Evolutionary conservation across 495 filamentous ascomycete species (phyloP).

Genomic region (Penicillium taxi): DNA sequence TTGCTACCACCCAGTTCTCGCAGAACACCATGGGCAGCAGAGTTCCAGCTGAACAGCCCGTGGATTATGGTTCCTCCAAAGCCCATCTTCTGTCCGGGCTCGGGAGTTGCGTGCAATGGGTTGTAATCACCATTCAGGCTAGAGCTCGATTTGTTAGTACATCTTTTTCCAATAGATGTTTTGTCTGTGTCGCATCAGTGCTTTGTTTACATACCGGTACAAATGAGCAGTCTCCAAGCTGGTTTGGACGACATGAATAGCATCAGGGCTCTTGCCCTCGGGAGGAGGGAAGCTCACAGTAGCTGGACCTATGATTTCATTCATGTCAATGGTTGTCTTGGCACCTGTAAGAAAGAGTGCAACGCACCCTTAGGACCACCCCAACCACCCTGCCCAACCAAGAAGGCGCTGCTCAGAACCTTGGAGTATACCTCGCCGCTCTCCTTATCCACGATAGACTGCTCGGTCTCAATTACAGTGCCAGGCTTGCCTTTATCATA

Average conservation of each 20-base stretch:
- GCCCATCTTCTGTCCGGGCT: conserved; percentile 79
- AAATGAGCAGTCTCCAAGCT: conserved; percentile 62
- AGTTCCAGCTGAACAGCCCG: conserved; percentile 79
- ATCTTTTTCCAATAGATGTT: too few relatives aligned
- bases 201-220: conserved; percentile 44
- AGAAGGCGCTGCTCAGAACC: conserved; percentile 63
- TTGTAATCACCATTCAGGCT: conserved; percentile 87
- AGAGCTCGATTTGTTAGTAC: too few relatives aligned
- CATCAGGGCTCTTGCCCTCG: conserved; percentile 63
- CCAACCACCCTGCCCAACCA: conserved; percentile 79
- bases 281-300: conserved; percentile 69
- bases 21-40: conserved; percentile 66
- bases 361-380: conserved; percentile 76
- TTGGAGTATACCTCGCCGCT: conserved; percentile 66
- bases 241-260: conserved; percentile 58
- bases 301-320: conserved; percentile 50
- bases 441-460: conserved; percentile 61
- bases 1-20: conserved; percentile 65
- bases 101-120: conserved; percentile 77
- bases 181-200: conserved; percentile 4
- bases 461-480: conserved; percentile 73
- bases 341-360: neutral
- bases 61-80: conserved; percentile 87
- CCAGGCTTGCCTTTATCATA: conserved; percentile 89
- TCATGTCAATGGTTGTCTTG: conserved; percentile 1